Conservation (phyloP, 805 yeast genomes). For the Saturnispora gosingensis region DNA sequence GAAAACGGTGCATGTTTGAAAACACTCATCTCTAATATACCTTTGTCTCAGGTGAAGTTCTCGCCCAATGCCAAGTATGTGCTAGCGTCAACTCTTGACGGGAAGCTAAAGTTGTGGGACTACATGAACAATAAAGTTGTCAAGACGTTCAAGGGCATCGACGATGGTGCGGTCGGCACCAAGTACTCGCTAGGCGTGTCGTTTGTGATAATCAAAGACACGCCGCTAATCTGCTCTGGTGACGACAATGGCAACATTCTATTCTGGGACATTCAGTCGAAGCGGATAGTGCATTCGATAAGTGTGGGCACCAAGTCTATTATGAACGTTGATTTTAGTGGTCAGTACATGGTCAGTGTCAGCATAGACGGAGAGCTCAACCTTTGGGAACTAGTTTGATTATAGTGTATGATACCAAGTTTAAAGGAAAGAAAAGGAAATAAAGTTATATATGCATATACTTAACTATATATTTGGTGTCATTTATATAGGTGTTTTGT, state of each 20-base stretch:
- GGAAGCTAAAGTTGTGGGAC: slow-evolving; percentile 75
- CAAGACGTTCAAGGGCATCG: slow-evolving; percentile 40
- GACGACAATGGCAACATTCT: slow-evolving; percentile 45
- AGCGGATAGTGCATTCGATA: slow-evolving; percentile 31
- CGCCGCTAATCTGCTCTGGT: slow-evolving; percentile 48
- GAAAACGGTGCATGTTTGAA: slow-evolving; percentile 86
- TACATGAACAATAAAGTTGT: slow-evolving; percentile 73
- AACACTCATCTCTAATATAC: slow-evolving; percentile 74
- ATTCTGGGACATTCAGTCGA: slow-evolving; percentile 62
- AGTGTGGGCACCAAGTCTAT: slow-evolving; percentile 19
- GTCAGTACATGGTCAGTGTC: slow-evolving; percentile 29
- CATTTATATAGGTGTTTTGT: not conserved
- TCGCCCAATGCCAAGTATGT: slow-evolving; percentile 77
- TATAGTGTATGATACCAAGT: not conserved
- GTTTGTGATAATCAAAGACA: slow-evolving; percentile 33
- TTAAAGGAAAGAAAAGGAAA: not conserved
- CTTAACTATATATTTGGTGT: not conserved
- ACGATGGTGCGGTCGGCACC: slow-evolving; percentile 27
- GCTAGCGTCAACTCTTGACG: slow-evolving; percentile 73
- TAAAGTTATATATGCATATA: not conserved
- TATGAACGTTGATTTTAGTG: slow-evolving; percentile 33
- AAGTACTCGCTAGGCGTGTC: slow-evolving; percentile 44
- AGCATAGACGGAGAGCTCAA: slow-evolving; percentile 25
- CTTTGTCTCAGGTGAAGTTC: slow-evolving; percentile 63
- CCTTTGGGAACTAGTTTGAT: not conserved